A percentile compares a stretch with the other conserved stretches of the same genome.
Evolutionary conservation across 257 asterid genomes (phyloP).

Genomic region (Leptodermis oblonga): DNA sequence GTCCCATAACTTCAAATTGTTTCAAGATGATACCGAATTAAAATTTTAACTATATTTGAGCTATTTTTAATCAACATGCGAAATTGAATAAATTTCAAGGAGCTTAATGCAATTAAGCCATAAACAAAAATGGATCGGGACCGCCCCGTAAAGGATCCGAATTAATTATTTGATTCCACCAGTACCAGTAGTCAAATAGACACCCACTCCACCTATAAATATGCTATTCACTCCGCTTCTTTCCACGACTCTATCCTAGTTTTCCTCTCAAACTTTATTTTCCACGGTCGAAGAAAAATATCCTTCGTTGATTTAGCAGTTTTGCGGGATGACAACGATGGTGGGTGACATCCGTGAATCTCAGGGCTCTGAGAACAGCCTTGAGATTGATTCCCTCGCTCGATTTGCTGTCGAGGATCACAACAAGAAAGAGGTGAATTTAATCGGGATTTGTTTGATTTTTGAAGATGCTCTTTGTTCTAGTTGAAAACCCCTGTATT

Average conservation of each 20-base stretch:
- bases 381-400: conserved; percentile 63
- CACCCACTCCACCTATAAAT: background rate
- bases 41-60: too few relatives aligned
- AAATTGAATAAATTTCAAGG: too few relatives aligned
- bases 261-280: background rate
- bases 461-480: background rate
- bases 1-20: too few relatives aligned
- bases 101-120: too few relatives aligned
- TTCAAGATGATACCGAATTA: too few relatives aligned
- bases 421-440: conserved; percentile 60
- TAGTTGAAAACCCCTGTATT: background rate
- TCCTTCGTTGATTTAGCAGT: background rate
- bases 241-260: background rate
- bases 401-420: conserved; percentile 73
- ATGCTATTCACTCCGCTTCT: background rate
- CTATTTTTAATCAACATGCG: too few relatives aligned
- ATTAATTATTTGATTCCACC: too few relatives aligned
- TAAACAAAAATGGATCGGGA: too few relatives aligned
- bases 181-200: too few relatives aligned
- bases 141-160: too few relatives aligned
- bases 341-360: conserved; percentile 43
- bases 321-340: conserved; percentile 40
- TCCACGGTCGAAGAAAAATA: background rate
- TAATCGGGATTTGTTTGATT: background rate
- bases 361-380: conserved; percentile 63